Conservation (phyloP, 2,329 filamentous ascomycete species). For the Colletotrichum camelliae region DNA sequence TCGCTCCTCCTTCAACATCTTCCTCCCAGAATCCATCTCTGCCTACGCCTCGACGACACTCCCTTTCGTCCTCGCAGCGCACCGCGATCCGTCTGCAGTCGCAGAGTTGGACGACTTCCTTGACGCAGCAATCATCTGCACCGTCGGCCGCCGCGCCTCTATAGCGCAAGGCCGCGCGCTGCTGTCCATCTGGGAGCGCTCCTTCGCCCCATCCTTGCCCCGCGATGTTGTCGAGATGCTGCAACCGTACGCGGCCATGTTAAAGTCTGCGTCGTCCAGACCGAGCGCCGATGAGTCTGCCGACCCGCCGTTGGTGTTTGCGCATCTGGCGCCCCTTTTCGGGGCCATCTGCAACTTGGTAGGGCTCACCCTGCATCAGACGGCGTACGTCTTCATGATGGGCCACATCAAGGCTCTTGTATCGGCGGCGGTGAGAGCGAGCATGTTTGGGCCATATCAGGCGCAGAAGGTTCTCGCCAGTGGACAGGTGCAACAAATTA, state of each 20-base stretch:
- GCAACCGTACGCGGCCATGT: constrained; percentile 39
- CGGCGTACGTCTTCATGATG: constrained; percentile 78
- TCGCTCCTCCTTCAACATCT: constrained; percentile 62
- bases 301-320: constrained; percentile 14
- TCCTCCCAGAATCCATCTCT: constrained; percentile 73
- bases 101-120: constrained; percentile 73
- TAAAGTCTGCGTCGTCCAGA: constrained; percentile 29
- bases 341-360: constrained; percentile 70
- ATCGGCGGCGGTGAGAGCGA: constrained; percentile 78
- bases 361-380: constrained; percentile 63
- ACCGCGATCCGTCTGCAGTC: constrained; percentile 59
- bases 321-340: constrained; percentile 73
- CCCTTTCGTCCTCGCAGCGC: constrained; percentile 75
- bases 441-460: constrained; percentile 81
- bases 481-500: constrained; percentile 58
- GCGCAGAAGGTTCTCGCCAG: constrained; percentile 76
- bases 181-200: constrained; percentile 77
- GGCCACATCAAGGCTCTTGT: constrained; percentile 78
- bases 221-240: constrained; percentile 29
- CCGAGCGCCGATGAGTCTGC: constrained; percentile 17
- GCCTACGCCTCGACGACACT: constrained; percentile 76
- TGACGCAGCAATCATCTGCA: constrained; percentile 78
- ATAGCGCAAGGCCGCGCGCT: constrained; percentile 78
- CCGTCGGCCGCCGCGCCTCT: constrained; percentile 78
- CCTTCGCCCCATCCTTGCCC: constrained; percentile 54